Base-by-base conservation (phyloP, 805 yeast genomes). In the Blastobotrys americana region DNA sequence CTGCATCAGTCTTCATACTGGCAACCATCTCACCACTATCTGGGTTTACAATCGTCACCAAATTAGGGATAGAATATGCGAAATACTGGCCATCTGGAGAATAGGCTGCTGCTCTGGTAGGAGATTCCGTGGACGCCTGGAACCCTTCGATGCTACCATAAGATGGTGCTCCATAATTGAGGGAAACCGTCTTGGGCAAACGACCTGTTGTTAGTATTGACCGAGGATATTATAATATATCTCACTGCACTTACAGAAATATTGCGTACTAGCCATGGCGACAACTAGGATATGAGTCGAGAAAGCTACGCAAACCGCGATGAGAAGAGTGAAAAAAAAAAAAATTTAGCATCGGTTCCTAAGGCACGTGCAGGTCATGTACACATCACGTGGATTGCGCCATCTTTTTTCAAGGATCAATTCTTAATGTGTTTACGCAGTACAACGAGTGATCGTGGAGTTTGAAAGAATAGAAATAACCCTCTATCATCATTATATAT, bases 1-100 rank as follows among this genome's bases (percentile, higher is more conserved):
- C 95, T 25, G 69, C 59, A 40, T 80, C 66, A 2, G 34, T 18
- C 31, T 74, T 78, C 41, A 87, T 64, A 37, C 64, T 68, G 44
- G 71, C 67, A 37, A 74, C 59, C 15, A 66, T 55, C 4, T 68
- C 65, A 17, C 83, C 79, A 27, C 71, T 58, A 5, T 65, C 65
- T n/a, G 90, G 73, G 55, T 77, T 72, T 37, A 78, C 67, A 21
- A 86, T 69, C 15, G 33, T 13, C 6, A 40, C 43, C 20, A 31
- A 36, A 16, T 33, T 5, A 3, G 43, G 43, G 15, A 19, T 33
- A 6, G 43, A 33, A 21, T 41, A 41, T 34, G 55, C 55, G 18
- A 53, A 44, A 17, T 42, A 39, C 10, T 42, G 27, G 17, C 56
- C 56, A 34, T 49, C 53, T 5, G 46, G 41, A 10, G 56, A 53